These are phyloP conservation scores for Cryptococcus sp. DNA, from an alignment of 1,284 basidiomycete species.

Conservation along the genomic window DNA sequence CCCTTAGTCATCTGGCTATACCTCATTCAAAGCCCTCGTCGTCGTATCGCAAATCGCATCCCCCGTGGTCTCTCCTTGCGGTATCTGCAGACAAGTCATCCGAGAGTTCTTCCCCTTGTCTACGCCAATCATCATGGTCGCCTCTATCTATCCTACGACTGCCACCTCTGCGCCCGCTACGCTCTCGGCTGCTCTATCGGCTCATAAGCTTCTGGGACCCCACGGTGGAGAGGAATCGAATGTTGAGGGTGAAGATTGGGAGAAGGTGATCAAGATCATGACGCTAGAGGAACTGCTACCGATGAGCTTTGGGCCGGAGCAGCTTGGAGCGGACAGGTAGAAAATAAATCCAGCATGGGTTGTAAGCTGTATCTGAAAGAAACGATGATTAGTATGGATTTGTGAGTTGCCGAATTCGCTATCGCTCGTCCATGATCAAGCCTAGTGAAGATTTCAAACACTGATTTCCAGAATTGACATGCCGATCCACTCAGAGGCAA, in stretches of 20 bases:
- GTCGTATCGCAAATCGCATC: slow-evolving; percentile 55
- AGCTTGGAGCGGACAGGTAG: slow-evolving; percentile 49
- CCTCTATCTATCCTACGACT: slow-evolving; percentile 57
- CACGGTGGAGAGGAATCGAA: background rate
- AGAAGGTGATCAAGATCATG: slow-evolving; percentile 55
- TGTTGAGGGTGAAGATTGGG: slow-evolving; percentile 31
- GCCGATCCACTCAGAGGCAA: no score
- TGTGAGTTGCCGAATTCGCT: no score
- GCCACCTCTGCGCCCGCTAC: slow-evolving; percentile 23
- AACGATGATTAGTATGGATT: no score
- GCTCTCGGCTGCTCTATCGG: slow-evolving; percentile 4
- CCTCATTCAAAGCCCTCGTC: slow-evolving; percentile 63
- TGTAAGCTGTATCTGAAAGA: no score
- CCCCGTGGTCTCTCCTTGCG: slow-evolving; percentile 70
- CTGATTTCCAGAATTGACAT: no score
- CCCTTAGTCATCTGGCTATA: slow-evolving; percentile 66
- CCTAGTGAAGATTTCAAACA: no score
- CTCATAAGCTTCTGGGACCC: background rate
- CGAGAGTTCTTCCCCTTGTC: slow-evolving; percentile 73
- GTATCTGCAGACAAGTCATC: slow-evolving; percentile 84
- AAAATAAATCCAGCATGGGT: background rate
- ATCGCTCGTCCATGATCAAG: no score
- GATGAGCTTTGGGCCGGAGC: slow-evolving; percentile 80
- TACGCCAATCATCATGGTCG: slow-evolving; percentile 73
- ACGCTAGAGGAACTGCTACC: slow-evolving; percentile 74